Evolutionary conservation across 768 basidiomycete species (phyloP).

Genomic region (Tylopilus plumbeoviolaceoides): DNA sequence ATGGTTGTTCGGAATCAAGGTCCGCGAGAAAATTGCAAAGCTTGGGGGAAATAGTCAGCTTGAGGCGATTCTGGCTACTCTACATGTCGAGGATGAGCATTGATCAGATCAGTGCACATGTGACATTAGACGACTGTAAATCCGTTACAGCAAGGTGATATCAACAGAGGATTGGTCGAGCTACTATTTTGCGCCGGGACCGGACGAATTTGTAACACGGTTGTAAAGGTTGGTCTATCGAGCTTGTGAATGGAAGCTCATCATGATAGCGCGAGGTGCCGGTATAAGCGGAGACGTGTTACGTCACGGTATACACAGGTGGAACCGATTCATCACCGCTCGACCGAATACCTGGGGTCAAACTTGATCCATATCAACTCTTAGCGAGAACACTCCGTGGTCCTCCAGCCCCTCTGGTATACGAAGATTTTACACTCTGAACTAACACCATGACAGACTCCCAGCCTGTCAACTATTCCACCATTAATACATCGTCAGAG

Average conservation of each 20-base stretch:
- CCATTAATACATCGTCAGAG: neutral
- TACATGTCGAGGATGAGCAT: constrained; percentile 38
- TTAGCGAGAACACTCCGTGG: neutral
- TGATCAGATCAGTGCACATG: neutral
- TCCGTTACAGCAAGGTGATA: neutral
- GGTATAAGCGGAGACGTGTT: neutral
- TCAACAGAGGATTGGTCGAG: neutral
- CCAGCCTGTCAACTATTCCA: neutral
- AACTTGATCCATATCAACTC: neutral
- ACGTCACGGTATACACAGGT: neutral
- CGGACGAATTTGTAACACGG: neutral
- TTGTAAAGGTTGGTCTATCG: neutral
- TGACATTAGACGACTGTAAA: neutral
- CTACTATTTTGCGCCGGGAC: neutral
- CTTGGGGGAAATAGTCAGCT: constrained; percentile 76
- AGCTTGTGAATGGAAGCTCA: neutral
- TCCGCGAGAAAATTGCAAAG: constrained; percentile 59
- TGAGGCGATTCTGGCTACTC: constrained; percentile 50
- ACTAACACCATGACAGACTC: neutral
- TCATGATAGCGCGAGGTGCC: too few species aligned
- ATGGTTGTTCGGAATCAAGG: constrained; percentile 20
- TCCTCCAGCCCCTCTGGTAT: neutral
- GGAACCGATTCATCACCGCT: neutral
- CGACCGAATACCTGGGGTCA: too few species aligned
- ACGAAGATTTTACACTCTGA: neutral